Base-by-base conservation (phyloP, 441 rosid species). In the Brassica balearica region DNA sequence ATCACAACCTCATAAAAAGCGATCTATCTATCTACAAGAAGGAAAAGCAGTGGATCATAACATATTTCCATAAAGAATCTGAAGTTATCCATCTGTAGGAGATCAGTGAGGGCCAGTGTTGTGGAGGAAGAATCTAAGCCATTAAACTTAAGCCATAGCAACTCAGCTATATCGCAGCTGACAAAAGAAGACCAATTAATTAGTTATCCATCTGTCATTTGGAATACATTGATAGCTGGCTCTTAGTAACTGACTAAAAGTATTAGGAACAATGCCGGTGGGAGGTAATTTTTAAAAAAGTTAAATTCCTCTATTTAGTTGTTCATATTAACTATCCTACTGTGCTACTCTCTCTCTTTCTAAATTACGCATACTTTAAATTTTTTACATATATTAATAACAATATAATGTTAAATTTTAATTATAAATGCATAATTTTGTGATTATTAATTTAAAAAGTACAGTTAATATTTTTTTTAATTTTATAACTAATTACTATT, bases 111-210 rank as follows among this genome's bases (percentile, higher is more conserved):
- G 55, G 69, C 69, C 74, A 61, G 34, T 11, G 65, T 64, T 64
- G 43, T 70, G 9, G 12, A 9, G 59, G 46, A 22, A 36, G 29
- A 63, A 70, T 63, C 65, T 71, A 38, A 70, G 5, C 76, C 76
- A 71, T 23, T 15, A 23, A 64, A 74, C 43, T 1, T 53, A 62
- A 70, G 19, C 25, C 60, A 38, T 12, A 71, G 65, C 48, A 36
- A 22, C 48, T 77, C 46, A 23, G 48, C 36, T 41, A 9, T 23
- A 51, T 76, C 70, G 71, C 71, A 77, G 36, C 66, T 63, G 71
- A 64, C 80, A 77, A 77, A 55, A 69, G 2, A 58, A 55, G 8
- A 15, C 59, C 23, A 71, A 77, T 63, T 77, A 77, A 77, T 70
- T 58, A 53, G 14, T 9, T 23, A 62, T 77, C 64, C 46, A 51